These are phyloP conservation scores for Candida tallmaniae DNA, from an alignment of 805 yeast genomes.

Conservation along the genomic window DNA sequence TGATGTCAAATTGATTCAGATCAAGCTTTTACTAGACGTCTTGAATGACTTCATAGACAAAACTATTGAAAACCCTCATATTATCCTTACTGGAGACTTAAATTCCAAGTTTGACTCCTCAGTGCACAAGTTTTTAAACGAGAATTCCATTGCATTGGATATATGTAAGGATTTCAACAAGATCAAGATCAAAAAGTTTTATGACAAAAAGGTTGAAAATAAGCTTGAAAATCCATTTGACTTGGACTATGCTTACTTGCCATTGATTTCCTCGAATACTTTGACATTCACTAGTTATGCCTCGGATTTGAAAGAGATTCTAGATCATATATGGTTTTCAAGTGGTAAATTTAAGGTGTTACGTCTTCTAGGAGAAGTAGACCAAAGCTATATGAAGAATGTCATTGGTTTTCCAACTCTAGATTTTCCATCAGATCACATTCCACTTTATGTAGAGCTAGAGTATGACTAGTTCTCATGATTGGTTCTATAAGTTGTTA, in stretches of 20 bases:
- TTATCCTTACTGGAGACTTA: constrained; percentile 90
- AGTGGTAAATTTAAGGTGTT: constrained; percentile 75
- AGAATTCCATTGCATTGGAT: not conserved
- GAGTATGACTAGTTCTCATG: constrained; percentile 1
- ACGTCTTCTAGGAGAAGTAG: constrained; percentile 81
- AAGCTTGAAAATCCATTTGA: constrained; percentile 79
- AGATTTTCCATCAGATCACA: constrained; percentile 92
- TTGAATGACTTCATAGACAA: constrained; percentile 59
- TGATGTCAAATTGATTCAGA: constrained; percentile 94
- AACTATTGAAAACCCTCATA: constrained; percentile 53
- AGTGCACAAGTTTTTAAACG: constrained; percentile 73
- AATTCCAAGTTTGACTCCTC: constrained; percentile 87
- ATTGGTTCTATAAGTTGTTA: too few relatives aligned
- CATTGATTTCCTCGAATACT: constrained; percentile 46
- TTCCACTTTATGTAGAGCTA: constrained; percentile 46
- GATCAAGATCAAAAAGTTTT: constrained; percentile 20
- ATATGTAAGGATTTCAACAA: constrained; percentile 2
- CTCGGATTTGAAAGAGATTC: constrained; percentile 85
- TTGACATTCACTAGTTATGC: constrained; percentile 90
- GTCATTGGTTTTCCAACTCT: constrained; percentile 89
- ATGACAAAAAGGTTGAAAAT: constrained; percentile 74
- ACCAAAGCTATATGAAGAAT: constrained; percentile 64
- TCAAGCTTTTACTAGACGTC: constrained; percentile 84
- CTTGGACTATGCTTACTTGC: constrained; percentile 69
- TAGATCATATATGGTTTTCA: constrained; percentile 93